Evolutionary conservation across 768 basidiomycete genomes (phyloP).

Genomic region (Boletus eberwhitei): DNA sequence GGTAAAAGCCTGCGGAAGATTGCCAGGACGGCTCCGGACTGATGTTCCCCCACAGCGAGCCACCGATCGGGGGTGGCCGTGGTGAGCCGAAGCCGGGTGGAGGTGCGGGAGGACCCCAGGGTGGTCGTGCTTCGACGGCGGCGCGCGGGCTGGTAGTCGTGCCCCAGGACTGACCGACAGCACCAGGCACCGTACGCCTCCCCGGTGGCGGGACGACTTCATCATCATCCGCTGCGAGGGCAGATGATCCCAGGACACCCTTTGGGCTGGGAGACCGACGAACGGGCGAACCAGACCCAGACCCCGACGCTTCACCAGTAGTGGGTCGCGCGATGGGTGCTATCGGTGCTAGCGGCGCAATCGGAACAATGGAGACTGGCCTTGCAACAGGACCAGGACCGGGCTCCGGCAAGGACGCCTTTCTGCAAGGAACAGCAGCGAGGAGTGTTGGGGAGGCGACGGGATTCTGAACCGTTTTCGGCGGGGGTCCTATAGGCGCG

Average conservation of each 20-base stretch:
- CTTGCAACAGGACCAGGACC: slow-evolving; percentile 62
- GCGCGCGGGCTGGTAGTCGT: slow-evolving; percentile 44
- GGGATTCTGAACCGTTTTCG: slow-evolving; percentile 34
- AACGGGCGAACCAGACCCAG: slow-evolving; percentile 59
- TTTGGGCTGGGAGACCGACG: slow-evolving; percentile 56
- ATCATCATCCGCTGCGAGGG: slow-evolving; percentile 75
- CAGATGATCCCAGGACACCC: slow-evolving; percentile 71
- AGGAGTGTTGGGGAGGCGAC: slow-evolving; percentile 39
- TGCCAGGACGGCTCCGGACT: slow-evolving; percentile 49
- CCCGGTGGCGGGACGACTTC: slow-evolving; percentile 62
- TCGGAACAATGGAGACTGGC: slow-evolving; percentile 30
- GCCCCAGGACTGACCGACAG: slow-evolving; percentile 50
- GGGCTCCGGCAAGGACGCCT: slow-evolving; percentile 40
- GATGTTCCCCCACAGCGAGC: slow-evolving; percentile 41
- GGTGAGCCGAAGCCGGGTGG: slow-evolving; percentile 34
- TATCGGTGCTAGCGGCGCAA: slow-evolving; percentile 55
- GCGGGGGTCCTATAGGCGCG: slow-evolving; percentile 57
- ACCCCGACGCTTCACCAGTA: slow-evolving; percentile 41
- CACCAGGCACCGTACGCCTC: slow-evolving; percentile 38
- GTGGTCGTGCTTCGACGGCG: slow-evolving; percentile 38
- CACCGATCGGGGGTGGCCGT: slow-evolving; percentile 34
- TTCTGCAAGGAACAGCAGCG: slow-evolving; percentile 47
- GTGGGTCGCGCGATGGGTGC: slow-evolving; percentile 57
- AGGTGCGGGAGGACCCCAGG: slow-evolving; percentile 44
- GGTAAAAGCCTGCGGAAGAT: slow-evolving; percentile 43